Base-by-base conservation (phyloP, 1,139 yeast species). In the Suhomyces terraborum region DNA sequence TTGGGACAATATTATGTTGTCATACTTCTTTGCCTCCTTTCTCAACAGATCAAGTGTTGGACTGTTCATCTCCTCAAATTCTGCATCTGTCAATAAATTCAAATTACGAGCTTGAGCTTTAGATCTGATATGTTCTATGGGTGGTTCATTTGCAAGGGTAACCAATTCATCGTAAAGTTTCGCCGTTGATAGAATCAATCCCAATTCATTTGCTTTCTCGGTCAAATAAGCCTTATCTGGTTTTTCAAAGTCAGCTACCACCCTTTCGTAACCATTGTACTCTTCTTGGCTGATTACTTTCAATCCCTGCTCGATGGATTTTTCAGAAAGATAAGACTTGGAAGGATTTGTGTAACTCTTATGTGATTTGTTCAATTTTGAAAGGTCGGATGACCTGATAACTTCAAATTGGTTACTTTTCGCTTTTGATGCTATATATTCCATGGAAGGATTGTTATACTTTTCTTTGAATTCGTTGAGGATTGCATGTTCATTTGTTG, bases 111-210 rank as follows among this genome's bases (percentile, higher is more conserved):
- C 43, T 13, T 31, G 48, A 3, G 59, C 61, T 22, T 46, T 48
- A 8, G 38, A 30, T 6, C 24, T 35, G 10, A 60, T 34, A 12
- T 50, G 58, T 3, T 57, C 58, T 24, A 43, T 24, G 8, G 53
- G 40, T 3, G 68, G 68, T 4, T 52, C 50, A 26, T 58, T 43
- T 0, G 68, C 66, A 35, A 48, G 39, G n/a, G 56, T 50, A 3
- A 54, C 56, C 38, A 69, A 52, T 26, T 61, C 59, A 25, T 66
- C 68, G 36, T 66, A 63, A 22, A 59, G 56, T 13, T 54, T 51
- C 8, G 65, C 42, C 0, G 72, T 52, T 1, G 71, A 51, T 7
- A 68, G 56, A 22, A 63, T 61, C 33, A 62, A 53, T 6, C 71
- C 73, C 26, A 65, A 45, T 6, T 59, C 62, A 40, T 66, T 61